These are phyloP conservation scores for Penicillium egyptiacum DNA, from an alignment of 495 filamentous ascomycete species.

Conservation along the genomic window DNA sequence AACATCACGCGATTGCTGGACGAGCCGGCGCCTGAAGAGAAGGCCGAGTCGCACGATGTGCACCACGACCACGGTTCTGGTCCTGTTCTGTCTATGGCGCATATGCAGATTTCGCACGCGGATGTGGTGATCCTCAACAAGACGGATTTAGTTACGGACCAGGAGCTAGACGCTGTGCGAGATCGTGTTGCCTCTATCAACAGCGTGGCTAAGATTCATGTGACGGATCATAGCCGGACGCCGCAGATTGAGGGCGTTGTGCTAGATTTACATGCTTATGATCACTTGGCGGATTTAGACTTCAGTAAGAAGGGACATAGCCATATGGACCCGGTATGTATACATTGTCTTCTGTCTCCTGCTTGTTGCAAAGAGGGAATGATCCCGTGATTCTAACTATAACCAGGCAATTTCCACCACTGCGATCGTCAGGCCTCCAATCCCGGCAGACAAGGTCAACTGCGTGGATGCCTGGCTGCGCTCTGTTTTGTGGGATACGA, in stretches of 20 bases:
- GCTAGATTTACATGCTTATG: slow-evolving; percentile 90
- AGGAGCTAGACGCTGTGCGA: slow-evolving; percentile 63
- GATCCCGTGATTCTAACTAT: neutral
- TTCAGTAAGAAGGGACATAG: slow-evolving; percentile 67
- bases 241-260: slow-evolving; percentile 81
- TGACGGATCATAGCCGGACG: slow-evolving; percentile 75
- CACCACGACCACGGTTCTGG: slow-evolving; percentile 54
- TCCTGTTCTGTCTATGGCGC: slow-evolving; percentile 79
- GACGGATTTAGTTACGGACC: slow-evolving; percentile 73
- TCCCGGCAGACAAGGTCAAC: slow-evolving; percentile 54
- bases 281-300: slow-evolving; percentile 69
- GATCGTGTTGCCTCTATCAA: slow-evolving; percentile 80
- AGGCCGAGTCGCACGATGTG: slow-evolving; percentile 42
- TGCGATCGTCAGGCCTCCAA: slow-evolving; percentile 59
- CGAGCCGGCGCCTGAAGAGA: slow-evolving; percentile 63
- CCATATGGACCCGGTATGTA: slow-evolving; percentile 76
- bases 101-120: slow-evolving; percentile 96
- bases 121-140: slow-evolving; percentile 96
- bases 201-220: slow-evolving; percentile 78
- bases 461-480: slow-evolving; percentile 80
- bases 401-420: slow-evolving; percentile 83
- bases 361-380: neutral
- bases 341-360: neutral
- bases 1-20: slow-evolving; percentile 82
- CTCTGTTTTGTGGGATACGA: slow-evolving; percentile 77